A percentile compares a stretch with the other conserved stretches of the same genome.
These are phyloP conservation scores for Leucocoprinus sp. DNA, from an alignment of 768 basidiomycete genomes.

Conservation along the genomic window DNA sequence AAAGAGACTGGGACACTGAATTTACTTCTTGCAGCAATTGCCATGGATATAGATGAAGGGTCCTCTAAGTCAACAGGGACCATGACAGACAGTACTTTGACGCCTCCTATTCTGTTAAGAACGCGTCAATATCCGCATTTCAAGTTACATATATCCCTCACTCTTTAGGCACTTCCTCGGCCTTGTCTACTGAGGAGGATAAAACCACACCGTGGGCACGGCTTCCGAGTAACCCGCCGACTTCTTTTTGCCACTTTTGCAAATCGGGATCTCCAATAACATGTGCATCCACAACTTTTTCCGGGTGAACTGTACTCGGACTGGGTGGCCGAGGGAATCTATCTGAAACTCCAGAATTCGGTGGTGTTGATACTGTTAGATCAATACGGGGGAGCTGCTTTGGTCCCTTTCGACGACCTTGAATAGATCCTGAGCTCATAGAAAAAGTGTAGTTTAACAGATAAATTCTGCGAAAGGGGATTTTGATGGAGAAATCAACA, in stretches of 20 bases:
- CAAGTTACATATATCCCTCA: constrained; percentile 24
- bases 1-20: constrained; percentile 38
- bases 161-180: constrained; percentile 38
- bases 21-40: not conserved
- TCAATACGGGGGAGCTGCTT: constrained; percentile 68
- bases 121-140: not conserved
- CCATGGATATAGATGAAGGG: constrained; percentile 30
- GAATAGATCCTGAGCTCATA: constrained; percentile 22
- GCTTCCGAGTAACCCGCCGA: constrained; percentile 34
- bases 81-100: constrained; percentile 46
- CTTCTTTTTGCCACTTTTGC: constrained; percentile 44
- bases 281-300: constrained; percentile 58
- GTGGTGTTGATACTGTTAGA: constrained; percentile 66
- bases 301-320: constrained; percentile 59
- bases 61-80: constrained; percentile 55
- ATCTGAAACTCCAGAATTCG: constrained; percentile 59
- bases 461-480: constrained; percentile 5
- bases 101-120: constrained; percentile 15
- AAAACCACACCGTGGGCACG: constrained; percentile 53
- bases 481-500: not conserved
- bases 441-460: not conserved
- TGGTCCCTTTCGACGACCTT: constrained; percentile 44
- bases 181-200: constrained; percentile 34
- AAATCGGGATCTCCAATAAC: constrained; percentile 40
- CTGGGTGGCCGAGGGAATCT: constrained; percentile 61